These are phyloP conservation scores for Halenospora varia DNA, from an alignment of 495 filamentous ascomycete genomes.

Conservation along the genomic window DNA sequence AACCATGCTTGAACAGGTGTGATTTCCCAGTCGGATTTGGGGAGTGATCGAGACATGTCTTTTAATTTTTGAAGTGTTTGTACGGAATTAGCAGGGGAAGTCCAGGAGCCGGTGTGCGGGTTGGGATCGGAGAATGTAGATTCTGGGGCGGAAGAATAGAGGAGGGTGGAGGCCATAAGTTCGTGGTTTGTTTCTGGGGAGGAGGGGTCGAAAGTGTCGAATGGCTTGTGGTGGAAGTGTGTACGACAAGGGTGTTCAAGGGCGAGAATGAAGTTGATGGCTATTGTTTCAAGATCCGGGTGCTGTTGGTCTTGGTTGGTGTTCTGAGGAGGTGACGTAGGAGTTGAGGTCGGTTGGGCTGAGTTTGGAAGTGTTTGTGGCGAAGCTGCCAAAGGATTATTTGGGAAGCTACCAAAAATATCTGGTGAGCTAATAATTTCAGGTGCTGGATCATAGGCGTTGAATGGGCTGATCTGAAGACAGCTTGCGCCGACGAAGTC, in stretches of 20 bases:
- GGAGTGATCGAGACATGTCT: constrained; percentile 35
- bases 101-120: background rate
- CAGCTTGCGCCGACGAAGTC: constrained; percentile 10
- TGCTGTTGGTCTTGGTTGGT: constrained; percentile 3
- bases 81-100: background rate
- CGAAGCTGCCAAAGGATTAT: background rate
- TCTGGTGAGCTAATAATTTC: background rate
- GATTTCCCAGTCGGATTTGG: constrained; percentile 33
- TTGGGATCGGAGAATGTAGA: background rate
- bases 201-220: constrained; percentile 18
- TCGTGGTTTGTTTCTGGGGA: constrained; percentile 33
- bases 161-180: constrained; percentile 40
- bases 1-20: constrained; percentile 52
- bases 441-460: background rate
- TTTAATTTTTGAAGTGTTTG: constrained; percentile 23
- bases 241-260: constrained; percentile 47
- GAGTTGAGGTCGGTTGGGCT: background rate
- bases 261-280: constrained; percentile 47
- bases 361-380: background rate
- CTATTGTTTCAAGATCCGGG: constrained; percentile 35
- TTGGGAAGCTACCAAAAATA: constrained; percentile 11
- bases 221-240: constrained; percentile 33
- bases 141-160: constrained; percentile 19
- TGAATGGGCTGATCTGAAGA: constrained; percentile 13
- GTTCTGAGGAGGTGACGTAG: background rate